Evolutionary conservation across 192 early-diverging fungal genomes (phyloP).

Genomic region (Coemansia sp.): DNA sequence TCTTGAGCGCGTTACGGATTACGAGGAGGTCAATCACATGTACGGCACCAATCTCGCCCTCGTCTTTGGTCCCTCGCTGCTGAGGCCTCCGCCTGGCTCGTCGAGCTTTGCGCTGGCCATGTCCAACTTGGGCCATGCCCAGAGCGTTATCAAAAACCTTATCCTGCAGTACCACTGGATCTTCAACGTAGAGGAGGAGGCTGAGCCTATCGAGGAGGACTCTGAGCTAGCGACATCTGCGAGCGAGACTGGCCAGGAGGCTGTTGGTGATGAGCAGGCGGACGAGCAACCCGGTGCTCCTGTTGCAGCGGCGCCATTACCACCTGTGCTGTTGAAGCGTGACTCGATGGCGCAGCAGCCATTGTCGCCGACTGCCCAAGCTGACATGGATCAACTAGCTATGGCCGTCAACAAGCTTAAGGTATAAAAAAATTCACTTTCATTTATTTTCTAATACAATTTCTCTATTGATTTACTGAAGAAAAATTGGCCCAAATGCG

Average conservation of each 20-base stretch:
- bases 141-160: constrained; percentile 69
- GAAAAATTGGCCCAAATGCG: too few species aligned
- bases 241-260: not conserved
- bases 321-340: not conserved
- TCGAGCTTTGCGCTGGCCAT: constrained; percentile 65
- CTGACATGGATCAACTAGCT: constrained; percentile 42
- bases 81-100: constrained; percentile 64
- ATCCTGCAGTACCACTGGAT: constrained; percentile 78
- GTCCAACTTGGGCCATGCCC: constrained; percentile 73
- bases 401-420: constrained; percentile 38
- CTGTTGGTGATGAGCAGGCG: not conserved
- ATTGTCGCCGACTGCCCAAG: constrained; percentile 24
- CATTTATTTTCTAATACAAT: not conserved
- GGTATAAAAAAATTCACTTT: constrained; percentile 10
- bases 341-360: constrained; percentile 19
- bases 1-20: constrained; percentile 72
- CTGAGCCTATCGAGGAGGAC: constrained; percentile 47
- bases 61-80: constrained; percentile 92
- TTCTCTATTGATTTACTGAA: not conserved
- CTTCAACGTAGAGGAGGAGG: constrained; percentile 69
- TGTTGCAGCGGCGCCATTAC: too few species aligned
- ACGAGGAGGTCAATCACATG: constrained; percentile 84
- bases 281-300: not conserved
- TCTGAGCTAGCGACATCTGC: not conserved
- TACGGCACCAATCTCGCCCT: constrained; percentile 86